Evolutionary conservation across 2,329 filamentous ascomycete genomes (phyloP), one percentile per base, ranked within the genome.

Genomic region (Xylaria sp.): DNA sequence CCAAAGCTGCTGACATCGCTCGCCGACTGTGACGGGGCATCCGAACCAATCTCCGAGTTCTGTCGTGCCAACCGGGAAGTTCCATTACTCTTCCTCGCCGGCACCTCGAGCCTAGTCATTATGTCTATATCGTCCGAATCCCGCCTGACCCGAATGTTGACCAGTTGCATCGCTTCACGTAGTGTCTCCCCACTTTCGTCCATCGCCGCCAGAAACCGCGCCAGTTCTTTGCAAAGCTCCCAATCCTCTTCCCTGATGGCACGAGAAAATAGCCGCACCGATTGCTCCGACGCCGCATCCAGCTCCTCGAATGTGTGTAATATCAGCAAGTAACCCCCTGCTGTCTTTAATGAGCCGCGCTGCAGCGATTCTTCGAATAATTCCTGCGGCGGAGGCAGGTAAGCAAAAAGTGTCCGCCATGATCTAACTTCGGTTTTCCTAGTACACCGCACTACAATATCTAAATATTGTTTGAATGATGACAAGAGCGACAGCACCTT

Each of bases 361-460:
- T 89, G 86, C 8, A 99, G 76, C 4, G 92, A 93, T 71, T 96
- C 91, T 71, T 99, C 93, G 64, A 99, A 99, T 0, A 99, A 81
- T 63, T 94, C 90, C 65, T 92, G 88, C 3, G 93, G 91, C 1
- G 93, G 91, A 1, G 94, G 94, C 1, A 99, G 80, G 66, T 97
- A 92, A 4, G 87, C 86, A 71, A 99, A 99, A 1, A 99, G 79
- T 0, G 94, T 97, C 55, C 89, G 87, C 94, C 94, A 99, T 51
- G 91, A 96, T 38, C 93, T 86, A 7, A 96, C 86, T 69, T 99
- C 94, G 0, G 94, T 99, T 74, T 99, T 99, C 50, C 94, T 88
- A 1, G 94, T 97, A 74, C 94, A 99, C 73, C 96, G 94, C 18
- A 99, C 89, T 20, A 99, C 88, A 53, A 97, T 94, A 66, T 97